Base-by-base conservation (phyloP, 352 stramenopile genomes). In the Phytophthora rubi region DNA sequence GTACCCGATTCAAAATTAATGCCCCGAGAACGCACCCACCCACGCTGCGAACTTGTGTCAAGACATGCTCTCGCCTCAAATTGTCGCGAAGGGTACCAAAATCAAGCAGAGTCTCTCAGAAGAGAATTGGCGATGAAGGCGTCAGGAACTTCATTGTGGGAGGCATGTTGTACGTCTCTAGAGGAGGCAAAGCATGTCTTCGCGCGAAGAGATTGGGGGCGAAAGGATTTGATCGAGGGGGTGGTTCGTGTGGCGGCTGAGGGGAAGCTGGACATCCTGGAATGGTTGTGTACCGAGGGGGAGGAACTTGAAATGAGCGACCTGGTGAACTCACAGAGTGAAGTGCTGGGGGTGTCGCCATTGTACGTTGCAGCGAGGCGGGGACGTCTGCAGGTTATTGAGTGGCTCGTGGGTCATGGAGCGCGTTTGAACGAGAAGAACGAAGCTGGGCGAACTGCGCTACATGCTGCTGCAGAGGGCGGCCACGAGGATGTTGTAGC, bases 401-500 rank as follows among this genome's bases (percentile, higher is more conserved):
- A 56, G 49, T 56, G 26, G 49, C 26, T 56, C 4, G 49, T 56
- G 13, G 49, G 26, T 23, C 23, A 23, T 21, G 26, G 49, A 18
- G 49, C 26, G 12, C 15, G 9, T 18, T 3, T 66, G 35, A 8
- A 61, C 21, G 15, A 26, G 8, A 37, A 13, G 23, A 30, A 35
- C 16, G 18, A 54, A 3, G 28, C 51, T 30, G 61, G 61, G 8
- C 51, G 33, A 37, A 55, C 51, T 7, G 52, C 51, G 0, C 13
- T 68, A 4, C 61, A 68, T 61, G n/a, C 35, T 16, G 37, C 65
- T 12, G 67, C 67, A 30, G 18, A 62, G 16, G 26, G 28, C 16
- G 39, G 54, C 4, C 21, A 61, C 12, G 18, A 32, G 6, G 16
- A 58, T 35, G 8, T 60, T 30, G 44, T 66, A 6, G 32, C 57